Percentiles rank a stretch among this genome's conserved stretches.
These are phyloP conservation scores for Lyophyllum decastes DNA, from an alignment of 768 basidiomycete species.

Conservation along the genomic window DNA sequence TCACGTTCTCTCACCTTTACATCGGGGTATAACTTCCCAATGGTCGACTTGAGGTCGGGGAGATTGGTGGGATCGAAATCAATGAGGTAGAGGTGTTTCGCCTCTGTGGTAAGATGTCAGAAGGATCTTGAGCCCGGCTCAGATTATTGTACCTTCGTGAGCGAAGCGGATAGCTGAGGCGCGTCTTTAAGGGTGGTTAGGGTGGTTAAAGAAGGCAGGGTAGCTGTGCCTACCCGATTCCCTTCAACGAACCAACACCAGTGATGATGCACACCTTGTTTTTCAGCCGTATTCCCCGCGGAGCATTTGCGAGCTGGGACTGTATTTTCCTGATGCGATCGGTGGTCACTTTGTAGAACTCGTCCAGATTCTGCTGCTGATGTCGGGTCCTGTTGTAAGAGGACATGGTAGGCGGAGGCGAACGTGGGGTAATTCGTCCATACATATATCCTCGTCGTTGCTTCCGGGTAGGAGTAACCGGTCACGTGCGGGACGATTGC, in stretches of 20 bases:
- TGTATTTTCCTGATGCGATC: slow-evolving; percentile 69
- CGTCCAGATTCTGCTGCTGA: slow-evolving; percentile 37
- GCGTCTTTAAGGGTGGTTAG: slow-evolving; percentile 43
- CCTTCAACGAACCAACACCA: slow-evolving; percentile 82
- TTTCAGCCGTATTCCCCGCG: slow-evolving; percentile 58
- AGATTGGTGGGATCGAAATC: slow-evolving; percentile 70
- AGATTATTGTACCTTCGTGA: slow-evolving; percentile 61
- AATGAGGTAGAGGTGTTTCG: slow-evolving; percentile 74
- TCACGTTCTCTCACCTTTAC: slow-evolving; percentile 61
- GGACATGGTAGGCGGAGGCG: slow-evolving; percentile 27
- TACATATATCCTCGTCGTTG: neutral
- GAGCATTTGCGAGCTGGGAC: slow-evolving; percentile 57
- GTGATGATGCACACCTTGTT: slow-evolving; percentile 88
- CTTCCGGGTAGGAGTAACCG: neutral
- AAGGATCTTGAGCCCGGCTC: neutral
- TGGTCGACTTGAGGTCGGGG: slow-evolving; percentile 67
- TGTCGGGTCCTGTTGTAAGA: slow-evolving; percentile 35
- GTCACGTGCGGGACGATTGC: neutral
- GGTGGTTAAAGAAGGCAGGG: neutral
- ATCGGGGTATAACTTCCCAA: slow-evolving; percentile 68
- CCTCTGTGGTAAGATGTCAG: slow-evolving; percentile 46
- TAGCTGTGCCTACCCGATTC: slow-evolving; percentile 71
- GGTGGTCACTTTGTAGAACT: slow-evolving; percentile 60
- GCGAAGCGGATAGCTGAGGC: slow-evolving; percentile 74
- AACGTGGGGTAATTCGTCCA: neutral